A percentile compares a stretch with the other conserved stretches of the same genome.
Evolutionary conservation across 192 early-diverging fungal genomes (phyloP).

Genomic region (Haplosporangium gracile): DNA sequence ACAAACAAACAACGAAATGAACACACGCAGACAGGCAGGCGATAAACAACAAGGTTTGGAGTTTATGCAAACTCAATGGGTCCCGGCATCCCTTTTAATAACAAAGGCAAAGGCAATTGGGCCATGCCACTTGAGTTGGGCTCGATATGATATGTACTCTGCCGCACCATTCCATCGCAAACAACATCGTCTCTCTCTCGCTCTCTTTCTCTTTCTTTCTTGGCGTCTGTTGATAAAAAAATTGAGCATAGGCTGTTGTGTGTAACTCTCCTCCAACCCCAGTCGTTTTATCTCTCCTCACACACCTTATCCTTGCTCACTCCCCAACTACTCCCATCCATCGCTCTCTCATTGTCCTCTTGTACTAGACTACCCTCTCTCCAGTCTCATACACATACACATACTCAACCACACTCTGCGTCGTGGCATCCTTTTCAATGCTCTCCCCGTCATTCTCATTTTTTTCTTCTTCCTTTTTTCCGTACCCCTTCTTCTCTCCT

Average conservation of each 20-base stretch:
- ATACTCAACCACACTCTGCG: not conserved
- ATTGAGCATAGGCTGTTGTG: too few species aligned
- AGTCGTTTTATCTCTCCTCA: too few species aligned
- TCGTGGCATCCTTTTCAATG: not conserved
- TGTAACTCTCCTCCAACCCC: too few species aligned
- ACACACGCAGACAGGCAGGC: too few species aligned
- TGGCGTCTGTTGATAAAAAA: too few species aligned
- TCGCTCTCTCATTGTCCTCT: too few species aligned
- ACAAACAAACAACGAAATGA: too few species aligned
- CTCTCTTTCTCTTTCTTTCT: not conserved
- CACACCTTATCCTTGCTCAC: too few species aligned
- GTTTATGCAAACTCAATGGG: not conserved
- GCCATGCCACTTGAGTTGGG: not conserved
- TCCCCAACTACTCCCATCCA: too few species aligned
- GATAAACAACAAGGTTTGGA: too few species aligned
- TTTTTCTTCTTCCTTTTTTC: not conserved
- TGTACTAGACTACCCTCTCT: not conserved
- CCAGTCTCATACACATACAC: too few species aligned
- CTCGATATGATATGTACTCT: not conserved
- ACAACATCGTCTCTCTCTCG: not conserved
- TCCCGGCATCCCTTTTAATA: not conserved
- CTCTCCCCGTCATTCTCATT: not conserved
- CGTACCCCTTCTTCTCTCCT: not conserved
- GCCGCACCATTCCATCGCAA: not conserved
- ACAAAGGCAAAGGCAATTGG: not conserved